Conservation (phyloP, 768 basidiomycete species). For the Sarcodon sp. region DNA sequence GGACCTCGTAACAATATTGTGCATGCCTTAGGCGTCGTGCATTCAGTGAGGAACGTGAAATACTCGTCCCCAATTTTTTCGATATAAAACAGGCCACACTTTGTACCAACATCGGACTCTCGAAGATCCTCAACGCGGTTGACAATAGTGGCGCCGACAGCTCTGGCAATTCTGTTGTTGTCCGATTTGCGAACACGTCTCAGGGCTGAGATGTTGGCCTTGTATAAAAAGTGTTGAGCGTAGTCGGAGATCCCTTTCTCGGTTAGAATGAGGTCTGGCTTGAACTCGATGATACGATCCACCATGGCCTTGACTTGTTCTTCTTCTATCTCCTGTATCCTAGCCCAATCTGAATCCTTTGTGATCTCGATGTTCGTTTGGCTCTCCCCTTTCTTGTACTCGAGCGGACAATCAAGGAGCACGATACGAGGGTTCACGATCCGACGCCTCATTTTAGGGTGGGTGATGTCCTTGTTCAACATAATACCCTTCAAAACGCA, state of each 20-base stretch:
- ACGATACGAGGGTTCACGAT: constrained; percentile 86
- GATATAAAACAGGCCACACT: constrained; percentile 92
- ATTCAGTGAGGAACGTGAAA: constrained; percentile 95
- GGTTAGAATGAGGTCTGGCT: constrained; percentile 89
- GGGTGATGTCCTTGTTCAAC: constrained; percentile 98
- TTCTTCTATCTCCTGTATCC: constrained; percentile 91
- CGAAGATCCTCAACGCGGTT: constrained; percentile 93
- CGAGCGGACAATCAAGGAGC: constrained; percentile 86
- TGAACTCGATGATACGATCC: constrained; percentile 78
- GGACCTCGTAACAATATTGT: constrained; percentile 96
- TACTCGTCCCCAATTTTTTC: constrained; percentile 99
- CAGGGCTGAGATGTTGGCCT: constrained; percentile 82
- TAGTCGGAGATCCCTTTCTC: constrained; percentile 99
- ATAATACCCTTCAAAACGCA: constrained; percentile 83
- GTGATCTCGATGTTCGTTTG: constrained; percentile 99
- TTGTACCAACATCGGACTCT: constrained; percentile 82
- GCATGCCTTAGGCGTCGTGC: constrained; percentile 86
- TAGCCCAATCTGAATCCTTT: constrained; percentile 86
- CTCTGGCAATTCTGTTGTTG: constrained; percentile 96
- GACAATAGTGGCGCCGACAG: constrained; percentile 91
- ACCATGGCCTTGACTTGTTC: constrained; percentile 89
- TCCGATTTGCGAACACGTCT: constrained; percentile 98
- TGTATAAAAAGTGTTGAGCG: constrained; percentile 83
- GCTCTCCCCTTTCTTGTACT: constrained; percentile 98
- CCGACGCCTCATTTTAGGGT: constrained; percentile 89